A percentile compares a stretch with the other conserved stretches of the same genome.
These are phyloP conservation scores for Verticillium klebahnii DNA, from an alignment of 2,329 filamentous ascomycete genomes.

Conservation along the genomic window DNA sequence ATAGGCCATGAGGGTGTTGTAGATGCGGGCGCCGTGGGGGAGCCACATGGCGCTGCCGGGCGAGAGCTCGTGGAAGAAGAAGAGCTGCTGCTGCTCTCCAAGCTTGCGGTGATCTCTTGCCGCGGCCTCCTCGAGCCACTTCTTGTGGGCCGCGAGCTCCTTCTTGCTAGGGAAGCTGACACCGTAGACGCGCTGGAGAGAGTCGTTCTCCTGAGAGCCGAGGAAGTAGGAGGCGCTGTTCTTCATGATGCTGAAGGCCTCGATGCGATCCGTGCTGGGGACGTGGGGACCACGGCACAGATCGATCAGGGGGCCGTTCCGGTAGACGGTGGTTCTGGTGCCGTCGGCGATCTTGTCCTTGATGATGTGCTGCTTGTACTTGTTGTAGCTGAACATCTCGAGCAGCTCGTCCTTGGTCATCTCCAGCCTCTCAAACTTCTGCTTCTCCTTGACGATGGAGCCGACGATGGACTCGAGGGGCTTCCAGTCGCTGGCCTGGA, in stretches of 20 bases:
- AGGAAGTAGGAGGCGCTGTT: constrained; percentile 78
- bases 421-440: constrained; percentile 84
- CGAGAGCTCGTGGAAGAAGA: constrained; percentile 94
- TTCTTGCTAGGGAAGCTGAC: constrained; percentile 97
- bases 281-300: constrained; percentile 94
- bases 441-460: constrained; percentile 93
- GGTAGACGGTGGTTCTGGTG: constrained; percentile 89
- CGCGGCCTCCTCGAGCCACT: constrained; percentile 95
- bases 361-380: constrained; percentile 98
- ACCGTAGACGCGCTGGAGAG: constrained; percentile 92
- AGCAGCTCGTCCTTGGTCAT: constrained; percentile 87
- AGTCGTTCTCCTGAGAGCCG: constrained; percentile 89
- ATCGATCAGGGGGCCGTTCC: constrained; percentile 91
- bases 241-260: constrained; percentile 92
- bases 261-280: constrained; percentile 76
- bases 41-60: constrained; percentile 91
- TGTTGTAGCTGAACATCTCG: constrained; percentile 80
- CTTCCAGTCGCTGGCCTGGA: constrained; percentile 76
- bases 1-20: constrained; percentile 80
- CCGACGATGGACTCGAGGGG: constrained; percentile 75
- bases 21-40: constrained; percentile 88
- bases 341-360: constrained; percentile 86
- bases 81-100: constrained; percentile 92
- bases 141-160: constrained; percentile 85
- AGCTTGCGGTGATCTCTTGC: constrained; percentile 95